Evolutionary conservation across 2,329 filamentous ascomycete species (phyloP).

Genomic region (Grosmannia huntii): DNA sequence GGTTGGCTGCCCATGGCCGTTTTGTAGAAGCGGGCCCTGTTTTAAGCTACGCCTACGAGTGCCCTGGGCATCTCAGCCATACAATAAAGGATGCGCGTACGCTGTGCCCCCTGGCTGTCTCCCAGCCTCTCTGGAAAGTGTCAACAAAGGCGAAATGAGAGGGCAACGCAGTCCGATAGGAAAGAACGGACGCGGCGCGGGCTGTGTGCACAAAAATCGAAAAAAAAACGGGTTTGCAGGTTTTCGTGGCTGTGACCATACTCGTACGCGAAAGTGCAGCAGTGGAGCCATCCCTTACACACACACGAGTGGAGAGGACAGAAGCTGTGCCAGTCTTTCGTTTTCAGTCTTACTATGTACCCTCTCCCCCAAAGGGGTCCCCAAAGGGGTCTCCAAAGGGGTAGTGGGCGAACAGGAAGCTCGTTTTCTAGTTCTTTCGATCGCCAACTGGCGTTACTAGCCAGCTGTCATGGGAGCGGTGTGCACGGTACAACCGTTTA

Average conservation of each 20-base stretch:
- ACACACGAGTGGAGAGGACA: not conserved
- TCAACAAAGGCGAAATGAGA: not conserved
- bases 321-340: not conserved
- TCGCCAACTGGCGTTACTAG: not conserved
- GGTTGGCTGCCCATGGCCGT: not conserved
- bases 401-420: not conserved
- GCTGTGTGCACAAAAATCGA: not conserved
- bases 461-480: not conserved
- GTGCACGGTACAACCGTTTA: not conserved
- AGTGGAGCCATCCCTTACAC: not conserved
- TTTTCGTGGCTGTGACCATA: not conserved
- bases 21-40: not conserved
- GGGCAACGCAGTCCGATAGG: not conserved
- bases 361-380: too few species aligned
- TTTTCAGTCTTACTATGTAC: not conserved
- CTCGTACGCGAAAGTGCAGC: not conserved
- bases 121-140: not conserved
- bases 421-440: not conserved
- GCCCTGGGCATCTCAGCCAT: not conserved
- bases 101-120: not conserved
- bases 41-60: not conserved
- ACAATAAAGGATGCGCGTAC: not conserved
- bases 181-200: not conserved
- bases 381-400: not conserved
- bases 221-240: not conserved